Percentiles rank a stretch among this genome's conserved stretches.
Evolutionary conservation across 345 rosid genomes (phyloP).

Genomic region (Nasturtium officinale): DNA sequence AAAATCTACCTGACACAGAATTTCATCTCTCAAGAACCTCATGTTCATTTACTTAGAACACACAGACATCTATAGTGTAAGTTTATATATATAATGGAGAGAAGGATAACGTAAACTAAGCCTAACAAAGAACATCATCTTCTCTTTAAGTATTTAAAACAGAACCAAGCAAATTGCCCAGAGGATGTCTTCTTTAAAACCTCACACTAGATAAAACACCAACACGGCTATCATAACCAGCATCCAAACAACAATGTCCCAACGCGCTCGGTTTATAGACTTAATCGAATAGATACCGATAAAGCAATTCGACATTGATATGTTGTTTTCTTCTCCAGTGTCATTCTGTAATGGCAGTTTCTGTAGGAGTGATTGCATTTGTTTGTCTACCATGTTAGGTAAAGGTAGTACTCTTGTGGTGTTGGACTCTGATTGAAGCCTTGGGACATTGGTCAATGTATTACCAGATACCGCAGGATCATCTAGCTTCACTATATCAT

Average conservation of each 20-base stretch:
- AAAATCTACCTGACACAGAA: not conserved
- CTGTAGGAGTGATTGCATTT: slow-evolving; percentile 38
- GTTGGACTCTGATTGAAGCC: slow-evolving; percentile 38
- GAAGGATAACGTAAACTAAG: slow-evolving; percentile 6
- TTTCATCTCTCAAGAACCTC: not conserved
- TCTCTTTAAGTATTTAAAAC: slow-evolving; percentile 9
- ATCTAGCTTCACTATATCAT: slow-evolving; percentile 76
- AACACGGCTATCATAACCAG: slow-evolving; percentile 35
- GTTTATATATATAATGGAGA: not conserved
- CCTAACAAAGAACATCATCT: slow-evolving; percentile 3
- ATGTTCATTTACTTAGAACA: not conserved
- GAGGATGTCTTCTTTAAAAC: not conserved
- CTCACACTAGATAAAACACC: slow-evolving; percentile 32
- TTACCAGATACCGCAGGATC: slow-evolving; percentile 35
- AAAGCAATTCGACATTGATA: slow-evolving; percentile 40
- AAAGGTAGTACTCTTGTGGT: slow-evolving; percentile 38
- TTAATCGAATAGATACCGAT: slow-evolving; percentile 42
- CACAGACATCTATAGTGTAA: not conserved
- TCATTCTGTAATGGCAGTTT: slow-evolving; percentile 33
- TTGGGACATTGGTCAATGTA: slow-evolving; percentile 31
- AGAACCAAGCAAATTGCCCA: slow-evolving; percentile 4
- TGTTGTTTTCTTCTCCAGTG: slow-evolving; percentile 35
- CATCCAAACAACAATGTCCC: slow-evolving; percentile 33
- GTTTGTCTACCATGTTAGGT: slow-evolving; percentile 38
- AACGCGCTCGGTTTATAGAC: slow-evolving; percentile 41